phyloP scores from a whole-genome alignment of 2,329 filamentous ascomycete genomes.

The Teratosphaeria zuluensis region DNA sequence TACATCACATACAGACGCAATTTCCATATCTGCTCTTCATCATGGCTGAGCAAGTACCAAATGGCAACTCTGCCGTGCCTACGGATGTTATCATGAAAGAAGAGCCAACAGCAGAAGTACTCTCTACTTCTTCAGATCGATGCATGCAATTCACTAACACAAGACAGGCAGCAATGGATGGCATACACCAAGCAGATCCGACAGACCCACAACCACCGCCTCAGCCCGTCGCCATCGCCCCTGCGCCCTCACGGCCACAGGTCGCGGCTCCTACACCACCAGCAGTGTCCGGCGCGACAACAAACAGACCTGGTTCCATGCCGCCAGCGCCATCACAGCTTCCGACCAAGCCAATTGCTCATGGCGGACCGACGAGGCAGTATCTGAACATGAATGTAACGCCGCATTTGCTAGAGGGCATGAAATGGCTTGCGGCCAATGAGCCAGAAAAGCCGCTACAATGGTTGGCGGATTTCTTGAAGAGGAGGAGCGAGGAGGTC shows the following conservation, averaged over 20 bases:
- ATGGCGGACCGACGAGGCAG: conserved; percentile 39
- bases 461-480: conserved; percentile 40
- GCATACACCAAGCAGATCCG: conserved; percentile 12
- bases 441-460: conserved; percentile 44
- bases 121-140: background rate
- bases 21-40: background rate
- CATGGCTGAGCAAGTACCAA: conserved; percentile 21
- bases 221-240: conserved; percentile 13
- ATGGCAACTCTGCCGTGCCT: conserved; percentile 12
- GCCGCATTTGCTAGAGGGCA: conserved; percentile 41
- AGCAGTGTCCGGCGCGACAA: conserved; percentile 9
- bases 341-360: conserved; percentile 32
- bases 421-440: conserved; percentile 41
- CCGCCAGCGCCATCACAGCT: conserved; percentile 21
- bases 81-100: conserved; percentile 29
- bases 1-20: too few species aligned
- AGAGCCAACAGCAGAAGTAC: conserved; percentile 10
- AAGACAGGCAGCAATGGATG: conserved; percentile 1
- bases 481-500: conserved; percentile 38
- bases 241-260: conserved; percentile 6
- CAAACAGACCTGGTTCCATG: conserved; percentile 17
- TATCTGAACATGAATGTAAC: conserved; percentile 42
- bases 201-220: conserved; percentile 16
- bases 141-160: background rate
- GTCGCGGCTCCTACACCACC: conserved; percentile 16